These are phyloP conservation scores for Misopates orontium DNA, from an alignment of 257 asterid genomes.

Conservation along the genomic window DNA sequence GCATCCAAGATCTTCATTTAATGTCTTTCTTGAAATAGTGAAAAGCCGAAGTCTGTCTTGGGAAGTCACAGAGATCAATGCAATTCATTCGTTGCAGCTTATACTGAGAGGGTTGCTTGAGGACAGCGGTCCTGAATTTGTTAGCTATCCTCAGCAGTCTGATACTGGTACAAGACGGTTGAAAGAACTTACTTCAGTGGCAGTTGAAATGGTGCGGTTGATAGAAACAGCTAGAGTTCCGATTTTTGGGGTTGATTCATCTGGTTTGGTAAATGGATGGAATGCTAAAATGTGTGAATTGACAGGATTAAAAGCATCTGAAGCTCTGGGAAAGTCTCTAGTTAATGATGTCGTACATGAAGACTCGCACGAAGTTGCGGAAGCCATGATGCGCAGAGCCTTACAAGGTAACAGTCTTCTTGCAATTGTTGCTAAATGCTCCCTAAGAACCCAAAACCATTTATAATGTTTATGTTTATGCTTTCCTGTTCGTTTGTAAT, in stretches of 20 bases:
- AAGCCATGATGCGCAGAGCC: slow-evolving; percentile 43
- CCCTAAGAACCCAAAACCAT: slow-evolving; percentile 7
- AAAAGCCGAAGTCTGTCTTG: slow-evolving; percentile 55
- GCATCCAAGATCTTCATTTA: slow-evolving; percentile 70
- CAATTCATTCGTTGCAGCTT: slow-evolving; percentile 65
- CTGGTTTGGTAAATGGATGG: slow-evolving; percentile 67
- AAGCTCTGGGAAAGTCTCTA: slow-evolving; percentile 59
- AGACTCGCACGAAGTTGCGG: slow-evolving; percentile 45
- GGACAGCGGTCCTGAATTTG: slow-evolving; percentile 24
- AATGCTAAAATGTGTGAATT: slow-evolving; percentile 62
- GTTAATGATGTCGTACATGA: slow-evolving; percentile 46
- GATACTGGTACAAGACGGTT: slow-evolving; percentile 22
- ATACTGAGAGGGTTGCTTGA: slow-evolving; percentile 53
- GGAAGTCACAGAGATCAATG: slow-evolving; percentile 61
- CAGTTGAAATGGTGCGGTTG: slow-evolving; percentile 54
- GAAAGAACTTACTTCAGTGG: slow-evolving; percentile 46
- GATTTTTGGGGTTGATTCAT: slow-evolving; percentile 58
- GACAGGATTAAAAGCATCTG: slow-evolving; percentile 47
- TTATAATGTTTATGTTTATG: background rate
- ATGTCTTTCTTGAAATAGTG: slow-evolving; percentile 57
- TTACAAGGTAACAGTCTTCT: slow-evolving; percentile 49
- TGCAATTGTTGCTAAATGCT: background rate
- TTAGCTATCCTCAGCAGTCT: slow-evolving; percentile 24
- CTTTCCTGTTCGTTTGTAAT: background rate
- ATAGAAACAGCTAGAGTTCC: slow-evolving; percentile 70